Evolutionary conservation across 768 basidiomycete genomes (phyloP).

Genomic region (Lactarius sp.): DNA sequence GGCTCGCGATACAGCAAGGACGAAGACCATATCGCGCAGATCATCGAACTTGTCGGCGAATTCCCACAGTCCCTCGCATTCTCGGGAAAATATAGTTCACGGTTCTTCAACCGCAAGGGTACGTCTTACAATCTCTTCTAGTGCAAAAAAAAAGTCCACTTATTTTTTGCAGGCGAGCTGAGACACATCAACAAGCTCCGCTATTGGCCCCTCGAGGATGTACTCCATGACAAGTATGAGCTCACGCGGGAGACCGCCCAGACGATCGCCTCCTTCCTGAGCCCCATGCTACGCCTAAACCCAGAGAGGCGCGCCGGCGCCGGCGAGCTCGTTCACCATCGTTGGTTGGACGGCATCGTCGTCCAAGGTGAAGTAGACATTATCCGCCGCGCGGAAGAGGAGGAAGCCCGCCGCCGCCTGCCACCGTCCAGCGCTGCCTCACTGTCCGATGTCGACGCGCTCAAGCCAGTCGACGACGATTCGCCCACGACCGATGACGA

Average conservation of each 20-base stretch:
- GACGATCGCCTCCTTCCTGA: slow-evolving; percentile 71
- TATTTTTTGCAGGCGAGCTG: slow-evolving; percentile 55
- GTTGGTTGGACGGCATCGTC: slow-evolving; percentile 78
- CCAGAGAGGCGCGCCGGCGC: slow-evolving; percentile 89
- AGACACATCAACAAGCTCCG: slow-evolving; percentile 92
- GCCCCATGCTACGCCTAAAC: slow-evolving; percentile 85
- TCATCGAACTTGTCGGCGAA: slow-evolving; percentile 93
- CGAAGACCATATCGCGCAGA: slow-evolving; percentile 96
- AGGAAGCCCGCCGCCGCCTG: slow-evolving; percentile 38
- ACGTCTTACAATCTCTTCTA: slow-evolving; percentile 25
- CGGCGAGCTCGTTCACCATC: slow-evolving; percentile 76
- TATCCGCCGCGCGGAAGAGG: slow-evolving; percentile 59
- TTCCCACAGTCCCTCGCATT: slow-evolving; percentile 80
- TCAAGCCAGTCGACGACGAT: slow-evolving; percentile 75
- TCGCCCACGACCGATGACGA: slow-evolving; percentile 25
- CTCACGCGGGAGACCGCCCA: slow-evolving; percentile 82
- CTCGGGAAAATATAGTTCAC: slow-evolving; percentile 86
- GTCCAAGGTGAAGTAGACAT: slow-evolving; percentile 90
- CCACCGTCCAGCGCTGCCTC: slow-evolving; percentile 21
- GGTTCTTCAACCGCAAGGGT: slow-evolving; percentile 98
- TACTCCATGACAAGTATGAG: slow-evolving; percentile 93
- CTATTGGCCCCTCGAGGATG: slow-evolving; percentile 80
- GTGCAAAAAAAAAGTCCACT: background rate
- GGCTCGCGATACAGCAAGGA: slow-evolving; percentile 95
- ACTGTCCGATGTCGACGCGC: slow-evolving; percentile 44